Percentiles rank a stretch among this genome's conserved stretches.
These are phyloP conservation scores for Heliamphora exappendiculata DNA, from an alignment of 148 eudicot genomes.

Conservation along the genomic window DNA sequence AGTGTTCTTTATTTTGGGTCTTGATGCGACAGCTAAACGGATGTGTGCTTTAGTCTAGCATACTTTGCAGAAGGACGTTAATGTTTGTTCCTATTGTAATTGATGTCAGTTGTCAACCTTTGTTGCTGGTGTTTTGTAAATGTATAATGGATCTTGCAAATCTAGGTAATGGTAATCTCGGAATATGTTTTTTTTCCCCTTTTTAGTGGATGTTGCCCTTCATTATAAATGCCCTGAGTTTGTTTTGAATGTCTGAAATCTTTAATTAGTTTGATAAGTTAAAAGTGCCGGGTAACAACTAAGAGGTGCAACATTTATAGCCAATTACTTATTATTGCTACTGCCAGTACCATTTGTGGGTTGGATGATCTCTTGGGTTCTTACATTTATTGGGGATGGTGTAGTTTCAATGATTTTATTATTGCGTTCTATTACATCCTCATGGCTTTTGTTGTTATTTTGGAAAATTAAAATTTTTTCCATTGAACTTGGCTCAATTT, in stretches of 20 bases:
- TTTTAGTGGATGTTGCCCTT: neutral
- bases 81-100: neutral
- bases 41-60: neutral
- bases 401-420: neutral
- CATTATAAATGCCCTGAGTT: neutral
- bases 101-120: neutral
- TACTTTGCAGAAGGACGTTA: neutral
- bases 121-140: neutral
- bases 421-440: neutral
- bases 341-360: neutral
- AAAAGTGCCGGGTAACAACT: neutral
- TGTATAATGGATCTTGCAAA: neutral
- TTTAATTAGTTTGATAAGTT: neutral
- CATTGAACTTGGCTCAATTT: neutral
- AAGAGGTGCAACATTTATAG: neutral
- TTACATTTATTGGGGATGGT: neutral
- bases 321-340: neutral
- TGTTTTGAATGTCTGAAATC: neutral
- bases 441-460: neutral
- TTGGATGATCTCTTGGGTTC: neutral
- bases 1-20: conserved; percentile 1
- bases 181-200: neutral
- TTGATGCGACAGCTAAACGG: neutral
- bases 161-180: neutral
- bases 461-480: neutral